Base-by-base conservation (phyloP, 2,329 filamentous ascomycete species). In the Hymenoscyphus occultus region DNA sequence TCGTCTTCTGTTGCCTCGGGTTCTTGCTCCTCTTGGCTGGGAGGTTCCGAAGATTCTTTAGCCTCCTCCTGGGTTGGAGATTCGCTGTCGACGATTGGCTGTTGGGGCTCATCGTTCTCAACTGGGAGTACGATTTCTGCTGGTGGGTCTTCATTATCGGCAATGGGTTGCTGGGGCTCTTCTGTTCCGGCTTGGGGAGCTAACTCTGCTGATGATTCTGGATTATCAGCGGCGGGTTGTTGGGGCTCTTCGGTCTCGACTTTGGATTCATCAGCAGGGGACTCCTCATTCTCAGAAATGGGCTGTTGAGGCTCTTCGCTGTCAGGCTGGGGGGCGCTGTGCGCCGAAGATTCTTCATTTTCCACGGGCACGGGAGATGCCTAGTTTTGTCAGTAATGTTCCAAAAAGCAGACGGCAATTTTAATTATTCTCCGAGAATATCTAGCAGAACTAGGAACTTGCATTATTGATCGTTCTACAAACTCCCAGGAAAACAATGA, bases 1-100 rank as follows among this genome's bases (percentile, higher is more conserved):
- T 66, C 54, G 31, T 54, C 42, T 35, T 60, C 32, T 56, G 62
- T 58, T 57, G 56, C 28, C 31, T 35, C 56, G 28, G 56, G 14
- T 2, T 7, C 35, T 32, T 19, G n/a, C 48, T 54, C 48, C 9
- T 54, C 48, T 54, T 54, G 48, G 13, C 10, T 54, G 19, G 48
- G 9, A 54, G 12, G 5, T 54, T 54, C 9, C 48, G 35, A 10
- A 35, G 35, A 35, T 35, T 35, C 9, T 35, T 35, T 6, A 2
- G 35, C 6, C 35, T 35, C 35, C 6, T 35, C 35, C 35, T 7
- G 6, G 9, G 35, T 35, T 7, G 35, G 35, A 10, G 35, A 4
- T 35, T 35, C 35, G 9, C 35, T 35, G 3, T 35, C 48, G 31
- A 22, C 1, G 22, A 9, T 54, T 28, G 22, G 10, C 10, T 54